A percentile compares a stretch with the other conserved stretches of the same genome.
Evolutionary conservation across 75 land plant genomes (phyloP).

Genomic region (Picea sitchensis): DNA sequence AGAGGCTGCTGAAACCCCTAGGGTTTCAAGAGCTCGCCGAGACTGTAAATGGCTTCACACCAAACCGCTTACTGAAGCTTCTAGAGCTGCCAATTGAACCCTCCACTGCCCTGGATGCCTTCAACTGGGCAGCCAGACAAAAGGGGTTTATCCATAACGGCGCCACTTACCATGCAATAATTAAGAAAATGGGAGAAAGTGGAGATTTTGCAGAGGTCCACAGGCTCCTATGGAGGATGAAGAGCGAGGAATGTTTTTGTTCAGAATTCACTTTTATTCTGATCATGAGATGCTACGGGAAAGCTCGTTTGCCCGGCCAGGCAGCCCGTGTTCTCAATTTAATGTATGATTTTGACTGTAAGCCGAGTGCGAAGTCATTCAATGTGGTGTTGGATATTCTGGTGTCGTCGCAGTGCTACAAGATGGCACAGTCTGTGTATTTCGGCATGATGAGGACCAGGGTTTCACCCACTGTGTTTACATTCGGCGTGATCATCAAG

Average conservation of each 20-base stretch:
- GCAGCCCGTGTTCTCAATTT: conserved; percentile 48
- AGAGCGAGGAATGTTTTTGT: conserved; percentile 46
- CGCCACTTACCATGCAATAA: conserved; percentile 41
- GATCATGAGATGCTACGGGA: conserved; percentile 52
- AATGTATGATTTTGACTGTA: conserved; percentile 41
- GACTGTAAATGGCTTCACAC: conserved; percentile 39
- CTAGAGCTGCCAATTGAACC: conserved; percentile 45
- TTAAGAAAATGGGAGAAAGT: conserved; percentile 42
- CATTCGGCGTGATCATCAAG: conserved; percentile 58
- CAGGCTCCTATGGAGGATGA: conserved; percentile 35
- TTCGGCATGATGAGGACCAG: conserved; percentile 39
- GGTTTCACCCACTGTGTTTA: conserved; percentile 43
- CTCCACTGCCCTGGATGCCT: conserved; percentile 40
- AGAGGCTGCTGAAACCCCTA: conserved; percentile 45
- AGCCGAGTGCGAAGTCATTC: conserved; percentile 44
- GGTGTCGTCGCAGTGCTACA: conserved; percentile 32
- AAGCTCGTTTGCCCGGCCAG: conserved; percentile 48
- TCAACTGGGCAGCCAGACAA: conserved; percentile 56
- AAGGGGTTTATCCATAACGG: conserved; percentile 43
- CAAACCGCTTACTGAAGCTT: conserved; percentile 32
- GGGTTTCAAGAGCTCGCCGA: conserved; percentile 37
- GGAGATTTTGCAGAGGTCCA: conserved; percentile 39
- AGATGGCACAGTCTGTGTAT: conserved; percentile 42
- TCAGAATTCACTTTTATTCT: conserved; percentile 44
- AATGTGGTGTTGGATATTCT: conserved; percentile 55